phyloP scores from a whole-genome alignment of 2,329 filamentous ascomycete species.

The Aureobasidium sp. region DNA sequence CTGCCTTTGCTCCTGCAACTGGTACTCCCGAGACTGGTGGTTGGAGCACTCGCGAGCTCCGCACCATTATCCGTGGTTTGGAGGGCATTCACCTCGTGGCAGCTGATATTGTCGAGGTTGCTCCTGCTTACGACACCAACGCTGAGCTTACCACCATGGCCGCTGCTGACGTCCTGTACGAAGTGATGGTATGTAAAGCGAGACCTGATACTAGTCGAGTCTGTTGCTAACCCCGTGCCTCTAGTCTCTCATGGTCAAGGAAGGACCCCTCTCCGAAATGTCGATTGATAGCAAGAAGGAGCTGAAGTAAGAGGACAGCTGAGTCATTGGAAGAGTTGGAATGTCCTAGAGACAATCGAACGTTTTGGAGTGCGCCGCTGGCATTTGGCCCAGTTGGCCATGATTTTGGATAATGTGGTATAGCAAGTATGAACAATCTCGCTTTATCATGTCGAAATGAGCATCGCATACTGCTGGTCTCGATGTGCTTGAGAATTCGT shows the following conservation, averaged over 20 bases:
- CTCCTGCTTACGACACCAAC: conserved; percentile 64
- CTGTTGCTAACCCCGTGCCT: not conserved
- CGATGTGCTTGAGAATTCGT: too few species aligned
- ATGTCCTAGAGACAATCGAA: not conserved
- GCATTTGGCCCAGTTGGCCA: not conserved
- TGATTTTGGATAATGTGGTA: not conserved
- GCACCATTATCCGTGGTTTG: conserved; percentile 61
- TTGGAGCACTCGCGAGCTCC: conserved; percentile 64
- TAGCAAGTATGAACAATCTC: not conserved
- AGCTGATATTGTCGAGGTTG: conserved; percentile 66
- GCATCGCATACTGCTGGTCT: not conserved
- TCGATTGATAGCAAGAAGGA: conserved; percentile 5
- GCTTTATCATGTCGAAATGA: not conserved
- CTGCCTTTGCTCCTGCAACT: conserved; percentile 68
- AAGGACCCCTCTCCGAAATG: conserved; percentile 50
- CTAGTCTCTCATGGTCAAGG: conserved; percentile 67
- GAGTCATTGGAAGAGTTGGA: not conserved
- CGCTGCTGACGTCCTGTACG: conserved; percentile 62
- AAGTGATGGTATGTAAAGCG: conserved; percentile 48
- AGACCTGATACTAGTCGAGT: not conserved
- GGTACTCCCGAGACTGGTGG: conserved; percentile 70
- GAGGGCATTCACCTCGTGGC: conserved; percentile 61
- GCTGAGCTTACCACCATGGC: conserved; percentile 63
- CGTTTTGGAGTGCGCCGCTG: not conserved
- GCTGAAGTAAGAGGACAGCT: not conserved